phyloP scores from a whole-genome alignment of 768 basidiomycete genomes.

The Tylopilus cervinicoccineus region DNA sequence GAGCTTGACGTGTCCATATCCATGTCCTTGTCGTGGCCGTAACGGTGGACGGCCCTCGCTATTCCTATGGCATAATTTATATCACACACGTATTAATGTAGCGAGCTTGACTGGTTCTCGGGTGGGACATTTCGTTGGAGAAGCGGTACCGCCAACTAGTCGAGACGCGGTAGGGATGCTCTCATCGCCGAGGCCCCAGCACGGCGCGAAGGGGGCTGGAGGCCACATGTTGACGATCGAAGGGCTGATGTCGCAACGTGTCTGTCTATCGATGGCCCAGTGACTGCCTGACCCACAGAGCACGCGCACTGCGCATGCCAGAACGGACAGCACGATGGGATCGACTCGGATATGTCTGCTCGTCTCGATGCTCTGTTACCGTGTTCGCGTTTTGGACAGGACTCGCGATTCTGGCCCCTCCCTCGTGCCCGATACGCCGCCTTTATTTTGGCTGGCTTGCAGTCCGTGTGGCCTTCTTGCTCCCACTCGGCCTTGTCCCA shows the following conservation, averaged over 20 bases:
- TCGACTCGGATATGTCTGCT: conserved; percentile 16
- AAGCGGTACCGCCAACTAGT: not conserved
- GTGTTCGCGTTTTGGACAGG: conserved; percentile 27
- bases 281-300: conserved; percentile 7
- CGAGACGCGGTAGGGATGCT: not conserved
- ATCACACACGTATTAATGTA: conserved; percentile 17
- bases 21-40: conserved; percentile 4
- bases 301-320: conserved; percentile 28
- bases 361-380: conserved; percentile 16
- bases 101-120: not conserved
- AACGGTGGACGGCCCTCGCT: not conserved
- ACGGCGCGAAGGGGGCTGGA: not conserved
- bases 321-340: conserved; percentile 16
- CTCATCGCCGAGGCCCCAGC: conserved; percentile 8
- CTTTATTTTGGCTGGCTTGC: conserved; percentile 19
- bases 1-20: conserved; percentile 9
- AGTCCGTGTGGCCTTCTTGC: conserved; percentile 1
- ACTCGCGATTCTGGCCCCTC: conserved; percentile 21
- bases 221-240: conserved; percentile 17
- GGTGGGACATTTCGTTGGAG: no score
- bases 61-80: conserved; percentile 11
- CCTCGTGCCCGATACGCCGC: conserved; percentile 29
- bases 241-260: conserved; percentile 24
- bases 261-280: no score
- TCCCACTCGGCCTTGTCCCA: conserved; percentile 5